Evolutionary conservation across 805 yeast species (phyloP), one percentile per base, ranked within the genome.

Genomic region (Metschnikowia koreensis): DNA sequence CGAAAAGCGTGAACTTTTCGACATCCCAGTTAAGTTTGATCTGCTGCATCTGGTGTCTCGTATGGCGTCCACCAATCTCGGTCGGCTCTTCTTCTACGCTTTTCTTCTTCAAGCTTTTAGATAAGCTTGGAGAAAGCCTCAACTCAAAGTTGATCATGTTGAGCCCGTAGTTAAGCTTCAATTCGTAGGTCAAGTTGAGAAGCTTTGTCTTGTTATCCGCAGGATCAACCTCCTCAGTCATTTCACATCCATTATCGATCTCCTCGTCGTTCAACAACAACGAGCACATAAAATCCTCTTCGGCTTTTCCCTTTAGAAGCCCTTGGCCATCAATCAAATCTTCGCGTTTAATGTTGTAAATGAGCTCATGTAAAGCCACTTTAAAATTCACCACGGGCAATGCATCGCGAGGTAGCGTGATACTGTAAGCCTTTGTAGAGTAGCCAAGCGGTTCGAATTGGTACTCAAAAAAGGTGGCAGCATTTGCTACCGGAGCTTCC

Each of bases 371-470:
- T 52, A 74, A 69, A 31, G 67, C 60, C 46, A 73, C 75, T 55
- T 77, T 73, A 47, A 84, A 66, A 28, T 72, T 66, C 1, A 82
- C 74, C 34, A 76, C 75, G 38, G 80, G 77, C 41, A 70, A 68
- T 13, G 71, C 50, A 40, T 73, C 76, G 11, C 73, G 65, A 11
- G 86, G 83, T 47, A 84, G 64, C 13, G 73, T 70, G 26, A 81
- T 55, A 6, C 82, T 58, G 58, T 71, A 78, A 10, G 76, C 70
- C 15, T 69, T 62, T 1, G 71, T 65, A 17, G 67, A 68, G 48
- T 65, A 64, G 41, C 64, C 68, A 31, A 68, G 57, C 13, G 82
- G 74, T 17, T 67, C 67, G 39, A 75, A 66, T 46, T 62, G 63
- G 57, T 71, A 74, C 38, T 74, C 75, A 53, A 73, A 70, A 46